Evolutionary conservation across 2,329 filamentous ascomycete genomes (phyloP), one percentile per base, ranked within the genome.

Genomic region (Trichothecium sympodiale): DNA sequence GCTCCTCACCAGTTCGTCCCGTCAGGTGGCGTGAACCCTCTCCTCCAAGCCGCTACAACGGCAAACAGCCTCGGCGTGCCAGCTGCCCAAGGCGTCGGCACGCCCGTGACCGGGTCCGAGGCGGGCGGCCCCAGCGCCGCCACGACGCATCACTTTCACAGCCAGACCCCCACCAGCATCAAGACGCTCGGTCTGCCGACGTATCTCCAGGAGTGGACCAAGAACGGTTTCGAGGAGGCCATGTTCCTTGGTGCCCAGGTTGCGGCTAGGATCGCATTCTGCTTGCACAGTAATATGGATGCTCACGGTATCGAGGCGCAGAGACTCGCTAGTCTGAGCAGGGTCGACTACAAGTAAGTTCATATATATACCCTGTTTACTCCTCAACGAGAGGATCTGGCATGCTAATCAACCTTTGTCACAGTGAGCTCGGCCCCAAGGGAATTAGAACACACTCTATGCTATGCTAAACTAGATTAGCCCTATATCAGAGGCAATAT

Each of bases 191-290:
- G 77, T 45, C 67, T 84, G 46, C 87, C 88, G 1, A 82, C 84
- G 36, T 94, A 95, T 57, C 81, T 94, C 46, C 75, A 81, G 9
- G 88, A 94, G 57, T 95, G 87, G 86, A 86, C 86, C 53, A 88
- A 83, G 60, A 74, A 78, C 44, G 67, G 74, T 38, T 71, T 74
- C 50, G 88, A 95, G 51, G 88, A 95, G 59, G 77, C 83, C 33
- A 76, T 79, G 51, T 94, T 95, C 60, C 64, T 95, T 6, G 88
- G 88, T 9, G 83, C 85, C 3, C 85, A 94, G 59, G 82, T 94
- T 23, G 85, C 83, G 2, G 86, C 83, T 3, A 57, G 72, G 15
- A 61, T 76, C 36, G 71, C 69, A 3, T 77, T 70, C 47, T 74
- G 70, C 47, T 56, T 74, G 44, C 71, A 77, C 45, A 52, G 54